A percentile compares a stretch with the other conserved stretches of the same genome.
Evolutionary conservation across 805 yeast genomes (phyloP).

Genomic region (Yamadazyma olivae): DNA sequence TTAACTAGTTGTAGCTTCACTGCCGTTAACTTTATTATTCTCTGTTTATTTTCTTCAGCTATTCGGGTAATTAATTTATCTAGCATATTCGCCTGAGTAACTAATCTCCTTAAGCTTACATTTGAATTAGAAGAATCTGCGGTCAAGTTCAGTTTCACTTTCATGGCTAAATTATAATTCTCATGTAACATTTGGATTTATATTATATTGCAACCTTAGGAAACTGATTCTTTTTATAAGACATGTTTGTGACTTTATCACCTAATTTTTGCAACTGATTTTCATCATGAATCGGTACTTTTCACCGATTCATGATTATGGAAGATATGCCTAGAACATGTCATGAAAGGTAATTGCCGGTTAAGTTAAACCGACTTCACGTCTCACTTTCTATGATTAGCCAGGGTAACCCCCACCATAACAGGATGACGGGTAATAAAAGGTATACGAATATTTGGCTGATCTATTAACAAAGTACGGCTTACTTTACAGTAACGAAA

Average conservation of each 20-base stretch:
- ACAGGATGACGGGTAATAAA: too few species aligned
- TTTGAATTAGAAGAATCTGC: not conserved
- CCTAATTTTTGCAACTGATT: not conserved
- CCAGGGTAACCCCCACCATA: too few species aligned
- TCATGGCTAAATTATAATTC: not conserved
- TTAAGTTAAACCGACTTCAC: not conserved
- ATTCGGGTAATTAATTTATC: not conserved
- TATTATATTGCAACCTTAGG: not conserved
- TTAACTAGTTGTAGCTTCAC: not conserved
- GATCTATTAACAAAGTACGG: too few species aligned
- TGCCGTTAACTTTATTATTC: not conserved
- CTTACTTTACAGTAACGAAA: too few species aligned
- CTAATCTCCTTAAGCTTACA: conserved; percentile 1
- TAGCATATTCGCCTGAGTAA: conserved; percentile 2
- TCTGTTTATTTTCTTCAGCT: not conserved
- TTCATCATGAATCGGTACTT: not conserved
- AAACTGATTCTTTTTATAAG: not conserved
- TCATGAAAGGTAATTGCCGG: not conserved
- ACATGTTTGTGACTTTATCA: not conserved
- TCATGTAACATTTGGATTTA: not conserved
- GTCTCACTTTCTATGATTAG: too few species aligned
- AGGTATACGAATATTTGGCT: too few species aligned
- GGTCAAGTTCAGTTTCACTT: not conserved
- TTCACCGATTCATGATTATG: not conserved
- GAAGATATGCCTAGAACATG: not conserved